Evolutionary conservation across 805 yeast species (phyloP).

Genomic region (Saccharomyces eubayanus): DNA sequence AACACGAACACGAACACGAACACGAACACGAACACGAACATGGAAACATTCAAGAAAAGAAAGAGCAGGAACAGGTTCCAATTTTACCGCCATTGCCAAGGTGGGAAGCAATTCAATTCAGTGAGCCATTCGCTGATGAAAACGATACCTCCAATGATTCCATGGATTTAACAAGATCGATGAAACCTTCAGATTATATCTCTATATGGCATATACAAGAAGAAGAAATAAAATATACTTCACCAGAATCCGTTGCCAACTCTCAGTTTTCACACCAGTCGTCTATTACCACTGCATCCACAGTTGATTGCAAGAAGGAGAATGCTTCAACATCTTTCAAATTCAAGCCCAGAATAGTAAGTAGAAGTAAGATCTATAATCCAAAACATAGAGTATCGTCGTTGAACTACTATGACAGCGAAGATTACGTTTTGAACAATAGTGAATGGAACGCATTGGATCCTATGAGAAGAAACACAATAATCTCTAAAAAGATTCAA

Average conservation of each 20-base stretch:
- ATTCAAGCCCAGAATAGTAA: constrained; percentile 24
- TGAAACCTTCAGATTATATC: constrained; percentile 19
- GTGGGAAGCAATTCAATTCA: constrained; percentile 18
- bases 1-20: no score
- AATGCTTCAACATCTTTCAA: constrained; percentile 11
- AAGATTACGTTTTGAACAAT: constrained; percentile 5
- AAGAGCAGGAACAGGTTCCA: constrained; percentile 1
- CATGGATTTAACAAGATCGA: constrained; percentile 11
- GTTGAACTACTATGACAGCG: constrained; percentile 1
- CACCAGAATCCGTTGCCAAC: constrained; percentile 21
- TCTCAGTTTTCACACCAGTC: constrained; percentile 19
- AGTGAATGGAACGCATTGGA: constrained; percentile 12
- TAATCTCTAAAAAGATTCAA: constrained; percentile 15
- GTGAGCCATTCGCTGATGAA: constrained; percentile 21
- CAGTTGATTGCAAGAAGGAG: constrained; percentile 7
- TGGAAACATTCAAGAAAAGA: background rate
- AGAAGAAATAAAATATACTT: constrained; percentile 7
- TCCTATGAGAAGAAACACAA: constrained; percentile 19
- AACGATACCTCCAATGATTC: constrained; percentile 21
- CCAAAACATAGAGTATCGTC: constrained; percentile 5
- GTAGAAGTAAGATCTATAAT: constrained; percentile 12
- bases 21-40: background rate
- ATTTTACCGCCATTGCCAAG: constrained; percentile 11
- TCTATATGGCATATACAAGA: constrained; percentile 30
- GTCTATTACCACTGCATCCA: constrained; percentile 8